A percentile compares a stretch with the other conserved stretches of the same genome.
These are phyloP conservation scores for Paecilomyces sp. DNA, from an alignment of 2,329 filamentous ascomycete genomes.

Conservation along the genomic window DNA sequence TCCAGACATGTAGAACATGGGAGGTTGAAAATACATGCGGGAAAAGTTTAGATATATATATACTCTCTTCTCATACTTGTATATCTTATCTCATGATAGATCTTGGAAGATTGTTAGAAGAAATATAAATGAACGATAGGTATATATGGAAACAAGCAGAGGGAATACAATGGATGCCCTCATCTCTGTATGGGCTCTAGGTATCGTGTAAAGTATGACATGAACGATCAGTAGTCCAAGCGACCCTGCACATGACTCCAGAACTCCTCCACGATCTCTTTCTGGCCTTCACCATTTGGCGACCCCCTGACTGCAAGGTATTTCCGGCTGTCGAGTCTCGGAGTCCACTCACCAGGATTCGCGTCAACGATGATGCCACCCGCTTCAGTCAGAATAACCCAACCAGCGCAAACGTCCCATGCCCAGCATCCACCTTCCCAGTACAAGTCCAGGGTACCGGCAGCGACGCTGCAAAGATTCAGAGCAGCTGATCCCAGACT, in stretches of 20 bases:
- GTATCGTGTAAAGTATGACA: neutral
- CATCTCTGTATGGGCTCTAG: neutral
- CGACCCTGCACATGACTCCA: slow-evolving; percentile 32
- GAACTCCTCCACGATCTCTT: slow-evolving; percentile 35
- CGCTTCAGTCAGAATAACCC: slow-evolving; percentile 54
- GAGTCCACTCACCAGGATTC: slow-evolving; percentile 51
- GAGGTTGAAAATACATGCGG: neutral
- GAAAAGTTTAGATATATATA: neutral
- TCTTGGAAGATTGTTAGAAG: too few species aligned
- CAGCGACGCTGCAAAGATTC: slow-evolving; percentile 54
- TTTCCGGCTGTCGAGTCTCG: slow-evolving; percentile 49
- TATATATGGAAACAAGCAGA: neutral
- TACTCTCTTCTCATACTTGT: neutral
- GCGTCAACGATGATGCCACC: slow-evolving; percentile 54
- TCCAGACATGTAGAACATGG: neutral
- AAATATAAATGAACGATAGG: too few species aligned
- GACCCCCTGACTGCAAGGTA: slow-evolving; percentile 40
- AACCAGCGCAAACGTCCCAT: slow-evolving; percentile 60
- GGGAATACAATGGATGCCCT: neutral
- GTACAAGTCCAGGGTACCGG: slow-evolving; percentile 52
- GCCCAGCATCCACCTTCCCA: slow-evolving; percentile 63
- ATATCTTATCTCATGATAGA: too few species aligned
- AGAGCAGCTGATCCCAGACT: slow-evolving; percentile 53
- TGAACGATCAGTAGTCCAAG: slow-evolving; percentile 24
- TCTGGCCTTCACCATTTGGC: slow-evolving; percentile 25